A percentile compares a stretch with the other conserved stretches of the same genome.
Conservation (phyloP, 2,329 filamentous ascomycete genomes). For the Cercospora berteroae region DNA sequence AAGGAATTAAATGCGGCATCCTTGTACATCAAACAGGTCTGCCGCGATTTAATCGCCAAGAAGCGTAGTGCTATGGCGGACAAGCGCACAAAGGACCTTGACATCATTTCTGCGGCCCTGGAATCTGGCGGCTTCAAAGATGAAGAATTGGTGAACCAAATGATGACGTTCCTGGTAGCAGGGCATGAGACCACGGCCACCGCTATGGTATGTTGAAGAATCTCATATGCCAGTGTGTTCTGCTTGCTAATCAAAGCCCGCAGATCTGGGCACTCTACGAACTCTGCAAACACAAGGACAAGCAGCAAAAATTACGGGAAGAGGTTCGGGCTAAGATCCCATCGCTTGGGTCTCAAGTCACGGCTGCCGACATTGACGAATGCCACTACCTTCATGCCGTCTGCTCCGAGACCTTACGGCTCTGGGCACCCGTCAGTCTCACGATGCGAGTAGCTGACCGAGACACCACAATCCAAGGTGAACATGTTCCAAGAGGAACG, state of each 20-base stretch:
- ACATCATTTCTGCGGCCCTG: slow-evolving; percentile 79
- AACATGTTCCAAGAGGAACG: slow-evolving; percentile 68
- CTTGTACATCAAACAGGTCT: slow-evolving; percentile 59
- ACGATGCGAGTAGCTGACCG: slow-evolving; percentile 65
- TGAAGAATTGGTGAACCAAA: slow-evolving; percentile 68
- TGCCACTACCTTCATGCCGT: slow-evolving; percentile 80
- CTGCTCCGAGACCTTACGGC: slow-evolving; percentile 72
- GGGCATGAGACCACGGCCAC: slow-evolving; percentile 57
- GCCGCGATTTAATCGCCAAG: slow-evolving; percentile 64
- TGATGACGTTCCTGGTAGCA: slow-evolving; percentile 69
- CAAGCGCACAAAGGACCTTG: slow-evolving; percentile 54
- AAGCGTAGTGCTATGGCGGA: slow-evolving; percentile 61
- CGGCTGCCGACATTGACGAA: slow-evolving; percentile 62
- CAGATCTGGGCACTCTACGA: slow-evolving; percentile 56
- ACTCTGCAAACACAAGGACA: slow-evolving; percentile 50
- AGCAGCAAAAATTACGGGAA: slow-evolving; percentile 50
- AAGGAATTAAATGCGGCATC: slow-evolving; percentile 59
- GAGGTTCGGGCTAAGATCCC: slow-evolving; percentile 52
- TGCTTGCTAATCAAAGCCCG: slow-evolving; percentile 22
- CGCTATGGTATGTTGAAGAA: slow-evolving; percentile 42
- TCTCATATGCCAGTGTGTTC: background rate
- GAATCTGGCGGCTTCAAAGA: slow-evolving; percentile 73
- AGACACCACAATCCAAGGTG: slow-evolving; percentile 64
- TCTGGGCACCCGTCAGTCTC: slow-evolving; percentile 68
- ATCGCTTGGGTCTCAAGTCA: slow-evolving; percentile 46